Conservation (phyloP, 768 basidiomycete genomes). For the Hemileccinum rubropunctum region DNA sequence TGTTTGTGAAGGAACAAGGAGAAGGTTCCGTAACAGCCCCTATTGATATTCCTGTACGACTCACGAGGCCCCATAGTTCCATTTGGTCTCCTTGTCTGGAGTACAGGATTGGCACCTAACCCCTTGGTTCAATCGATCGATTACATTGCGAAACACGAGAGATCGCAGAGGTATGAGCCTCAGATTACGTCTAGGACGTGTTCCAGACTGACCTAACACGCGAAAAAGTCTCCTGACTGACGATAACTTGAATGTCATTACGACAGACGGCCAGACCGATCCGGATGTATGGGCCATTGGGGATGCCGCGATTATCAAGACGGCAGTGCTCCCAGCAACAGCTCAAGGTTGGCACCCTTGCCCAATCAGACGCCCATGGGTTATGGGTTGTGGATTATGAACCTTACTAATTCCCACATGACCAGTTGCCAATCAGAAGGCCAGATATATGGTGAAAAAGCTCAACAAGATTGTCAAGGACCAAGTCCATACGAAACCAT, state of each 20-base stretch:
- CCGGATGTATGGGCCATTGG: constrained; percentile 81
- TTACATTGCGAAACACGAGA: constrained; percentile 59
- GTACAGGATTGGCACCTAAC: constrained; percentile 81
- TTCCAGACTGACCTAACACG: constrained; percentile 8
- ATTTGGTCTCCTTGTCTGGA: constrained; percentile 85
- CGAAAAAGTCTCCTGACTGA: constrained; percentile 45
- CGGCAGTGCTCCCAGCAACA: constrained; percentile 69
- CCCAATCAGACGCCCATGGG: constrained; percentile 13
- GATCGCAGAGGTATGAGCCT: constrained; percentile 45
- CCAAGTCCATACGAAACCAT: constrained; percentile 45
- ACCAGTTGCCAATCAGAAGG: constrained; percentile 76
- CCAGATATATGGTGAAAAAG: constrained; percentile 59
- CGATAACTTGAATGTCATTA: constrained; percentile 59
- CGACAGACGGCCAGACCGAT: constrained; percentile 50
- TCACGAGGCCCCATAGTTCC: constrained; percentile 47
- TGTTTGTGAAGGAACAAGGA: constrained; percentile 70
- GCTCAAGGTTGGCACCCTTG: constrained; percentile 60
- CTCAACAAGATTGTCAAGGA: constrained; percentile 63
- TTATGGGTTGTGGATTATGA: constrained; percentile 20
- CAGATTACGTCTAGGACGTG: constrained; percentile 30
- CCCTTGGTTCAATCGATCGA: constrained; percentile 65
- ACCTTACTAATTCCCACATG: constrained; percentile 7
- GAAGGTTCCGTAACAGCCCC: constrained; percentile 45
- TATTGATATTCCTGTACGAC: constrained; percentile 2
- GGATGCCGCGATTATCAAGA: constrained; percentile 64